A percentile compares a stretch with the other conserved stretches of the same genome.
phyloP scores from a whole-genome alignment of 345 rosid genomes.

The Camelina laxa region DNA sequence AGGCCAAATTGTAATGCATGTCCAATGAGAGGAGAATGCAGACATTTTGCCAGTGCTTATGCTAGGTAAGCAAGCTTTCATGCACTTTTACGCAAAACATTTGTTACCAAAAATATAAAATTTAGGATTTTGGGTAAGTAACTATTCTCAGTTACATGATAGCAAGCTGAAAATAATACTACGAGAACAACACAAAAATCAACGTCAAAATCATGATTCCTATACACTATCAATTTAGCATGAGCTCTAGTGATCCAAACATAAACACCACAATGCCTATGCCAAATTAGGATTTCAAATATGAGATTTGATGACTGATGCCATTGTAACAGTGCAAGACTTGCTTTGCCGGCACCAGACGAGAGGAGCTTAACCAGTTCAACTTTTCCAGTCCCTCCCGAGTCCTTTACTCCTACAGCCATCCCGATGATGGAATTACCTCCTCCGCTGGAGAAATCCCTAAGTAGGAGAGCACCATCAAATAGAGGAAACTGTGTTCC shows the following conservation, averaged over 20 bases:
- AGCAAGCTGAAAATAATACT: constrained; percentile 18
- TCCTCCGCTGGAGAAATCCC: constrained; percentile 45
- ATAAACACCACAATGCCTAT: constrained; percentile 14
- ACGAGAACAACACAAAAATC: constrained; percentile 11
- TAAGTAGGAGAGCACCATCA: constrained; percentile 30
- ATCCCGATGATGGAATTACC: constrained; percentile 54
- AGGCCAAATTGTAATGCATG: constrained; percentile 97
- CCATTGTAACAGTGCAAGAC: constrained; percentile 76
- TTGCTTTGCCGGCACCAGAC: constrained; percentile 85
- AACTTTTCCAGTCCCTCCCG: constrained; percentile 33
- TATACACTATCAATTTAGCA: constrained; percentile 21
- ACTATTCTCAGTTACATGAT: constrained; percentile 2
- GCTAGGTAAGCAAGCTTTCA: constrained; percentile 70
- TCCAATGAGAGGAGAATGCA: constrained; percentile 96
- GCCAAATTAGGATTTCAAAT: constrained; percentile 22
- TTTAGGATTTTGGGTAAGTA: constrained; percentile 13
- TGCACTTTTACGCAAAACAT: constrained; percentile 7
- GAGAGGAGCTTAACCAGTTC: constrained; percentile 62
- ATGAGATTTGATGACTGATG: constrained; percentile 35
- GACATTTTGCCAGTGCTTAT: constrained; percentile 98
- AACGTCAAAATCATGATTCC: constrained; percentile 14
- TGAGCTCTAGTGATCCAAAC: constrained; percentile 14
- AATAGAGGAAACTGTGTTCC: constrained; percentile 54
- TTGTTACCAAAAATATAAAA: background rate
- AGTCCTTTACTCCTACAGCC: constrained; percentile 44